Evolutionary conservation across 2,329 filamentous ascomycete genomes (phyloP).

Genomic region (Pleomassaria siparia): DNA sequence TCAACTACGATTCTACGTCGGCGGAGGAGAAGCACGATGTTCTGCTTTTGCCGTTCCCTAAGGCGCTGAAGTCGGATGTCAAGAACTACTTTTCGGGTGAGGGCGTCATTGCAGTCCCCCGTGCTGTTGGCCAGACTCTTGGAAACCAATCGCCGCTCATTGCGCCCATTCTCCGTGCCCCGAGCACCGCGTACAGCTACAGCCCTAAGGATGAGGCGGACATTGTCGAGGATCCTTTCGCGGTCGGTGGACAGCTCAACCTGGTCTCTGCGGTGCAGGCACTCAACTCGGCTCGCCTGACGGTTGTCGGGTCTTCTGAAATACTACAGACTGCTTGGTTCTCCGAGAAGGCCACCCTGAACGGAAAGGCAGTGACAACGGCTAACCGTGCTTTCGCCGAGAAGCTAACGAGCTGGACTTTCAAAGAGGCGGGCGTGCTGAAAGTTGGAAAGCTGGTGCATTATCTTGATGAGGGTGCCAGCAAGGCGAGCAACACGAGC

Average conservation of each 20-base stretch:
- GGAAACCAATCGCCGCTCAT: constrained; percentile 75
- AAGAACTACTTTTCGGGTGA: constrained; percentile 76
- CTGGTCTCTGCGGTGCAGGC: constrained; percentile 87
- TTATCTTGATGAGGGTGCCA: constrained; percentile 60
- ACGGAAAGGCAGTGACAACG: constrained; percentile 62
- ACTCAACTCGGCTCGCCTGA: constrained; percentile 88
- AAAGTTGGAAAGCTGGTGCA: constrained; percentile 84
- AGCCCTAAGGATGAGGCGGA: constrained; percentile 82
- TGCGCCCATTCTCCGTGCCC: constrained; percentile 78
- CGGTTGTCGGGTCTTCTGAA: constrained; percentile 82
- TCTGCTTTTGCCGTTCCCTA: constrained; percentile 72
- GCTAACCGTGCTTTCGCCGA: constrained; percentile 84
- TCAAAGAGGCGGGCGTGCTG: constrained; percentile 89
- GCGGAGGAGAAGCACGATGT: constrained; percentile 86
- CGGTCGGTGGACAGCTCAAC: constrained; percentile 77
- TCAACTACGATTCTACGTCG: constrained; percentile 80
- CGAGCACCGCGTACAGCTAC: constrained; percentile 86
- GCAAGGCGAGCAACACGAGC: constrained; percentile 45
- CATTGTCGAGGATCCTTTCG: constrained; percentile 79
- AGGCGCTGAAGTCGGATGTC: constrained; percentile 65
- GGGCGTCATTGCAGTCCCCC: constrained; percentile 77
- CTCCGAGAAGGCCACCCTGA: constrained; percentile 66
- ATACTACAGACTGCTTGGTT: constrained; percentile 90
- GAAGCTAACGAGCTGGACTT: constrained; percentile 89
- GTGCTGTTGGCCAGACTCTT: constrained; percentile 76